Base-by-base conservation (phyloP, 306 rosid species). In the Cicer arietinum region DNA sequence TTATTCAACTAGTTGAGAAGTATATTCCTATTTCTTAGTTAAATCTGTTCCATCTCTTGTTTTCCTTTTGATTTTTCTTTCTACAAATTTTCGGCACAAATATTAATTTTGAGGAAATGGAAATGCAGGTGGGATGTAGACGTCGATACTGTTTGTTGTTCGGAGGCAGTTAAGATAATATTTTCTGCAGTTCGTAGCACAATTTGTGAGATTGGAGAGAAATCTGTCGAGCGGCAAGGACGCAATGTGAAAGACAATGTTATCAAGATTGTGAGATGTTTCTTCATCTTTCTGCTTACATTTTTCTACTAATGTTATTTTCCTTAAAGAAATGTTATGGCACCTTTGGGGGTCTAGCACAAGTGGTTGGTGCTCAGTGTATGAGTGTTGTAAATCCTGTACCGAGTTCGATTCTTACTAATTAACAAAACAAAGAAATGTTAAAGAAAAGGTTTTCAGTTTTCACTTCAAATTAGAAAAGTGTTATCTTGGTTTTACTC, bases 91-190 rank as follows among this genome's bases (percentile, higher is more conserved):
- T 39, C 30, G 13, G 17, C 40, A 66, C 46, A 69, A 62, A 7
- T 10, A 54, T 42, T 78, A 52, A 48, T 67, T 37, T 70, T 46
- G 7, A 73, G 14, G 22, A 51, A 69, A 76, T 18, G 75, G 60
- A 75, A 50, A 72, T 71, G 46, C 90, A 94, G 98, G 85, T 94
- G 98, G 97, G 92, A 91, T 82, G 86, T 84, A 75, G 85, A 89
- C 78, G 76, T 77, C 54, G 78, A 63, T 42, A 69, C 46, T 53
- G 87, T 77, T 66, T 79, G 79, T 79, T 91, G 92, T 73, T 90
- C 97, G 35, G 91, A 86, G 85, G 47, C 81, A 8, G 98, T 94
- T 54, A 85, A 87, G 80, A 91, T 90, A 65, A 74, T 91, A 77
- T 94, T 91, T 85, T 77, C 74, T 1, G 94, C 97, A 18, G 16